Evolutionary conservation across 768 basidiomycete species (phyloP).

Genomic region (Tubosaeta brunneosetosa): DNA sequence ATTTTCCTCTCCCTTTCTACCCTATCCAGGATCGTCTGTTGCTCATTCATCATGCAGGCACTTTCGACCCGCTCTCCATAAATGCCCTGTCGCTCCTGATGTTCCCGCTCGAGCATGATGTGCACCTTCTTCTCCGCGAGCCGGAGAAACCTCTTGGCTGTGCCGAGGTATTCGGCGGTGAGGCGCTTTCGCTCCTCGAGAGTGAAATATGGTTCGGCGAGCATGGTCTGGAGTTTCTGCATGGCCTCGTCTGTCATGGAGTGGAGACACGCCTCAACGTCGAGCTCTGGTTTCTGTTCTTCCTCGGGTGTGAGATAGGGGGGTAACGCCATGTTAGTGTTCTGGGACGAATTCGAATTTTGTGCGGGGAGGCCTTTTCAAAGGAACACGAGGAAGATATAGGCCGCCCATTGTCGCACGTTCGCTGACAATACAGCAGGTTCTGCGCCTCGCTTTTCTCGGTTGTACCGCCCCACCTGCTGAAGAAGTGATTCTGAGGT

Average conservation of each 20-base stretch:
- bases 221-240: constrained; percentile 48
- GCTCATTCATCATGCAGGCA: constrained; percentile 29
- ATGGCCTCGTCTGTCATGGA: constrained; percentile 57
- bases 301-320: constrained; percentile 47
- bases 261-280: constrained; percentile 46
- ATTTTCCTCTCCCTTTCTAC: constrained; percentile 39
- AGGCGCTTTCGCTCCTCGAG: constrained; percentile 34
- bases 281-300: constrained; percentile 35
- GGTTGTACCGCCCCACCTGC: too few species aligned
- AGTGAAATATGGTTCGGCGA: constrained; percentile 39
- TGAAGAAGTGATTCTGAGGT: too few species aligned
- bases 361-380: neutral
- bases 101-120: constrained; percentile 37
- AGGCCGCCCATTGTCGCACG: too few species aligned
- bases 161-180: constrained; percentile 34
- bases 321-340: constrained; percentile 6
- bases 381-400: too few species aligned
- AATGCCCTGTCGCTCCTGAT: constrained; percentile 41
- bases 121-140: constrained; percentile 46
- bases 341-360: constrained; percentile 8
- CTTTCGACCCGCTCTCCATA: constrained; percentile 31
- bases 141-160: constrained; percentile 41
- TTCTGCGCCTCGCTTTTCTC: too few species aligned
- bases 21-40: constrained; percentile 44
- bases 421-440: too few species aligned